These are phyloP conservation scores for Lachancea kluyveri DNA, from an alignment of 805 yeast species.

Conservation along the genomic window DNA sequence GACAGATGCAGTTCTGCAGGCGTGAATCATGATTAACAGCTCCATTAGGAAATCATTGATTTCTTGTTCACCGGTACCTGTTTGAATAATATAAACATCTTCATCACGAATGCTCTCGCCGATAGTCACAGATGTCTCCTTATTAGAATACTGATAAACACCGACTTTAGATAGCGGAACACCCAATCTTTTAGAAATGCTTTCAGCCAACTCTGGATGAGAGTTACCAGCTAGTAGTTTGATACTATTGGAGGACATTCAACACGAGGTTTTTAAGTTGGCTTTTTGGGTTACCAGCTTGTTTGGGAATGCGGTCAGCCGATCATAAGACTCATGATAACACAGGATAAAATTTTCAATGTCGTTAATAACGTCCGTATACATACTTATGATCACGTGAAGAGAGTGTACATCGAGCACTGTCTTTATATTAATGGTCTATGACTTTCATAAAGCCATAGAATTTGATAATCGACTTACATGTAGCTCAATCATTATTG, in stretches of 20 bases:
- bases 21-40: constrained; percentile 69
- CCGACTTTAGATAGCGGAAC: constrained; percentile 55
- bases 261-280: too few relatives aligned
- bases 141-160: constrained; percentile 59
- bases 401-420: too few relatives aligned
- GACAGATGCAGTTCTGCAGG: constrained; percentile 78
- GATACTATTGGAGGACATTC: constrained; percentile 73
- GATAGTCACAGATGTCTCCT: constrained; percentile 69
- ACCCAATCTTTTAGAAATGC: constrained; percentile 60
- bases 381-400: too few relatives aligned
- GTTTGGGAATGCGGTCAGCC: too few relatives aligned
- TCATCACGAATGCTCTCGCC: constrained; percentile 84
- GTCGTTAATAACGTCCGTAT: too few relatives aligned
- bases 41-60: constrained; percentile 74
- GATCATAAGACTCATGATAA: too few relatives aligned
- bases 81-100: constrained; percentile 73
- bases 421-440: too few relatives aligned
- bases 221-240: constrained; percentile 63
- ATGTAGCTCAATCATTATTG: too few relatives aligned
- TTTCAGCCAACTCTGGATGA: constrained; percentile 61
- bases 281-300: too few relatives aligned
- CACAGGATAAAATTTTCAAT: too few relatives aligned
- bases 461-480: too few relatives aligned
- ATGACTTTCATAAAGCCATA: too few relatives aligned
- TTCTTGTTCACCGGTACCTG: constrained; percentile 62